Evolutionary conservation across 192 early-diverging fungal genomes (phyloP), one percentile per base, ranked within the genome.

Genomic region (Coemansia sp.): DNA sequence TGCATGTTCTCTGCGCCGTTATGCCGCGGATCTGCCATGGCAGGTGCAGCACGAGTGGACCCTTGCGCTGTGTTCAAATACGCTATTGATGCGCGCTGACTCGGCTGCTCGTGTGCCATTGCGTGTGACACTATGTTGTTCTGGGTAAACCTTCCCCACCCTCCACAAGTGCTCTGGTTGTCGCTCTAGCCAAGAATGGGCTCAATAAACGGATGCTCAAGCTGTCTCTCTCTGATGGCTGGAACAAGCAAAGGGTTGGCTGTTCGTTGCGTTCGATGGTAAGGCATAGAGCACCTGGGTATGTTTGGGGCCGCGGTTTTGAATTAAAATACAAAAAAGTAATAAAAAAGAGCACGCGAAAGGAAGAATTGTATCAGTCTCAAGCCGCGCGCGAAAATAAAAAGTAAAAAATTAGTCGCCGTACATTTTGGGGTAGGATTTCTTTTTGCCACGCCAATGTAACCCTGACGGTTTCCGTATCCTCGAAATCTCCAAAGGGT

Each of bases 71-170:
- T 63, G 71, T 28, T 74, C n/a, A 74, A 47, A 47, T 60, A 74
- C 31, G 71, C 65, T 64, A 74, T 74, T 14, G 71, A 74, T 17
- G 71, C 57, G 38, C 62, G 68, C 38, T 60, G 56, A 21, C 51
- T 31, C 11, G 44, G 52, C 50, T 58, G 61, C 18, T 48, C 47
- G n/a, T 20, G 15, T 18, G 47, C 47, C 47, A 48, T 48, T 3
- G 7, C 18, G 7, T 48, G n/a, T 17, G 38, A 40, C 38, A 12
- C 10, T 44, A n/a, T 44, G 11, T 44, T 44, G 40, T n/a, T 44
- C 40, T 44, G 15, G 14, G 14, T 44, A 44, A 44, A 44, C 40
- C 15, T n/a, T 44, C 40, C 14, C 11, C 40, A 14, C 40, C 15
- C 40, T 44, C 40, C 40, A 44, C 40, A 14, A n/a, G 31, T 34